Evolutionary conservation across 1,284 basidiomycete species (phyloP), one percentile per base, ranked within the genome.

Genomic region (Sanghuangporus baumii): DNA sequence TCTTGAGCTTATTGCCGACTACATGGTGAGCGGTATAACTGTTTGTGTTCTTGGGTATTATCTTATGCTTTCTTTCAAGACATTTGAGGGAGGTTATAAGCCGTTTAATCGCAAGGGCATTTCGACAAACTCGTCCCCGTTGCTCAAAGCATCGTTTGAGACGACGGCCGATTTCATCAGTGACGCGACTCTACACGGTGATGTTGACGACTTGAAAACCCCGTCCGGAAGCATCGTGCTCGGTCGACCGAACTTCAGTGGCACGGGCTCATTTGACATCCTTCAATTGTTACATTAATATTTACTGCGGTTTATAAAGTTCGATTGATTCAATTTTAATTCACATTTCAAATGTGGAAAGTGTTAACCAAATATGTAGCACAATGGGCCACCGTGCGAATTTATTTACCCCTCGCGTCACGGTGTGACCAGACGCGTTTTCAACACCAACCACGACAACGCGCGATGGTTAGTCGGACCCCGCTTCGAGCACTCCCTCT

Each of bases 71-170:
- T 48, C 18, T 14, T 11, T 12, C 40, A 69, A 98, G 94, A 99
- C 97, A 0, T 97, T 96, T 72, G 93, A 95, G 57, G 97, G 97
- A 52, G 94, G 92, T 26, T 99, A 96, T 81, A 93, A 93, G 74
- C 95, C 97, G 1, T 99, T 99, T 80, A 99, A 98, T 76, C 89
- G 97, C 59, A 94, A 90, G 65, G 97, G 97, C 67, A 91, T 99
- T 64, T 89, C 93, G 20, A 88, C 89, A 61, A 93, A 94, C 73
- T 87, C 93, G 7, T 97, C 95, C 31, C 94, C 96, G 3, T 81
- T 99, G 55, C 85, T 98, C 65, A 99, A 99, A 77, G 96, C 97
- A 2, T 96, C 93, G 6, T 99, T 93, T 75, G 97, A 99, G 78
- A 98, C 95, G 9, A 99, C 97, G 0, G 93, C 92, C n/a, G 83